Evolutionary conservation across 2,329 filamentous ascomycete genomes (phyloP), one percentile per base, ranked within the genome.

Genomic region (Cordyceps tenuipes): DNA sequence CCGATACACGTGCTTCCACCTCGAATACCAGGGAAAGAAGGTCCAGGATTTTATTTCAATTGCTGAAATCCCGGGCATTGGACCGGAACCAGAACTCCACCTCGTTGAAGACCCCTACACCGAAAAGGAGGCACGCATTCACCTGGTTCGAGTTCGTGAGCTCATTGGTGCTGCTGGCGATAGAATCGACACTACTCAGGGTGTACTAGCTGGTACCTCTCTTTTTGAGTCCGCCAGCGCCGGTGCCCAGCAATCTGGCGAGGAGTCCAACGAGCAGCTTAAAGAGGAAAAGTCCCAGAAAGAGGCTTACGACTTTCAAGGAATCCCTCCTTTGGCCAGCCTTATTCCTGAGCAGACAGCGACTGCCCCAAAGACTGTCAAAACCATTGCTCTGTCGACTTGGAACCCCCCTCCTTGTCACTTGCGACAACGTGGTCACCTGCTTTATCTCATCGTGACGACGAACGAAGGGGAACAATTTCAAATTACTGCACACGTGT

Each of bases 1-100:
- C 77, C 91, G 96, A 75, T 97, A 97, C 79, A 96, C 94, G 57
- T 99, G 94, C 80, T 99, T 99, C 79, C 94, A 99, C 76, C 86
- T 99, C 68, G 92, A 97, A 77, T 87, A 92, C 77, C 87, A 90
- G 62, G 90, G 91, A 66, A 80, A 89, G 75, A 88, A 89, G 65
- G 88, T 99, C 81, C 97, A 97, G 74, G 94, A 99, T 75, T 97
- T 94, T 68, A 83, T 95, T 62, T 88, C 95, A 72, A 83, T 99
- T 63, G 91, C 90, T 59, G 93, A 99, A 71, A 89, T 99, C 59
- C 82, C 88, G 52, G 91, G 84, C 60, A 82, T 99, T 59, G 83
- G 84, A 57, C 76, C 87, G 39, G 86, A 91, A 63, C 89, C 92
- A 41, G 88, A 92, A 68, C 82, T 97, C 61, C 83, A 82, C 58